Evolutionary conservation across 768 basidiomycete species (phyloP).

Genomic region (Calocera cornea): DNA sequence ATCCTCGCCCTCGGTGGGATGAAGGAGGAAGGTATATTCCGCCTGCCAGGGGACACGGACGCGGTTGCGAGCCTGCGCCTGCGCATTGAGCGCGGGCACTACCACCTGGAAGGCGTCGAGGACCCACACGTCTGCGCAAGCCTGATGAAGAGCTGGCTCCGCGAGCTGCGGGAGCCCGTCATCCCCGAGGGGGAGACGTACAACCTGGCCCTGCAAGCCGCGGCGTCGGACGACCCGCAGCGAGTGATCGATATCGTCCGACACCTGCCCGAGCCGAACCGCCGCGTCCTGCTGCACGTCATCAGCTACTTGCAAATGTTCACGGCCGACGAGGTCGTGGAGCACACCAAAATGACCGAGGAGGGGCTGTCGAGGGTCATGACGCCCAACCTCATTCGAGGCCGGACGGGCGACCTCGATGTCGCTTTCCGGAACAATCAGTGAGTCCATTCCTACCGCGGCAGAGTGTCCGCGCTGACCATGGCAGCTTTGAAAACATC

Average conservation of each 20-base stretch:
- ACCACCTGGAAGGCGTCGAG: conserved; percentile 62
- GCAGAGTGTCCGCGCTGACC: conserved; percentile 9
- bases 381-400: conserved; percentile 80
- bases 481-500: conserved; percentile 62
- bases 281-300: conserved; percentile 74
- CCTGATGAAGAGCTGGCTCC: conserved; percentile 82
- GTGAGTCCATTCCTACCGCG: conserved; percentile 35
- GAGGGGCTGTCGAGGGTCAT: conserved; percentile 80
- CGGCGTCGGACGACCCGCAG: conserved; percentile 42
- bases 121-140: conserved; percentile 86
- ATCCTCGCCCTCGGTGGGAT: conserved; percentile 80
- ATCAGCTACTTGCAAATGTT: conserved; percentile 87
- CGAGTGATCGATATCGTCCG: conserved; percentile 58
- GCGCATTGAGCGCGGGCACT: conserved; percentile 81
- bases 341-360: conserved; percentile 58
- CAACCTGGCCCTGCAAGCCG: conserved; percentile 66
- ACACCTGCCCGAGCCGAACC: conserved; percentile 69
- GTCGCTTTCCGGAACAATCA: conserved; percentile 85
- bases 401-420: conserved; percentile 74
- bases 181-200: conserved; percentile 74
- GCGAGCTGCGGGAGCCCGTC: conserved; percentile 84
- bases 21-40: conserved; percentile 81
- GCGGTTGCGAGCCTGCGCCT: conserved; percentile 77
- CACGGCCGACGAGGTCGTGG: conserved; percentile 59
- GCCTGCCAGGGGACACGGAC: conserved; percentile 83